Conservation (phyloP, 1,284 basidiomycete species). For the Gymnopus androsaceus region DNA sequence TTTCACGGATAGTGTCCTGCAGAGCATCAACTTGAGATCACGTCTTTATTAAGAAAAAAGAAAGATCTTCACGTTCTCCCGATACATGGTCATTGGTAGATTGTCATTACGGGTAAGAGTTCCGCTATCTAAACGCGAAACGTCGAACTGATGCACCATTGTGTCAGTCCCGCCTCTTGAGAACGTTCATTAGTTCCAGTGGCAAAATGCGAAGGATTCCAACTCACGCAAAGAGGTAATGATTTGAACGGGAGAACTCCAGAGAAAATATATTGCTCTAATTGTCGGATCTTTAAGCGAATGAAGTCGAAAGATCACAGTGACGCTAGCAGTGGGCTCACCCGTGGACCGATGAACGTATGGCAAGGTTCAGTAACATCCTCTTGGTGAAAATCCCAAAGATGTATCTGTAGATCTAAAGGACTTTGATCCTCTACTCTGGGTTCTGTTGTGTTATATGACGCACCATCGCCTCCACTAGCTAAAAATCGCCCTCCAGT, state of each 20-base stretch:
- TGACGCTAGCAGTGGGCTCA: constrained; percentile 27
- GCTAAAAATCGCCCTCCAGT: constrained; percentile 70
- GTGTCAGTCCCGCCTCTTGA: constrained; percentile 67
- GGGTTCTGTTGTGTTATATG: constrained; percentile 5
- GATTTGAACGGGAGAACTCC: constrained; percentile 65
- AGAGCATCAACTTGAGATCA: constrained; percentile 13
- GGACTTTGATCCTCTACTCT: neutral
- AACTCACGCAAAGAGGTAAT: constrained; percentile 60
- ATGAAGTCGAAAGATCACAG: neutral
- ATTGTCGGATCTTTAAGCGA: constrained; percentile 10
- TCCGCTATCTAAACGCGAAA: constrained; percentile 25
- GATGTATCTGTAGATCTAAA: constrained; percentile 57
- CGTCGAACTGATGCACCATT: constrained; percentile 59
- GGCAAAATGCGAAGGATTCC: neutral
- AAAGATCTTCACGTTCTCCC: constrained; percentile 16
- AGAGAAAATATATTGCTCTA: constrained; percentile 70
- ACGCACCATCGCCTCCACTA: constrained; percentile 74
- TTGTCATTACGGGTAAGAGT: constrained; percentile 2
- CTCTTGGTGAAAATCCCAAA: constrained; percentile 76
- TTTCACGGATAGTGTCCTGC: constrained; percentile 63
- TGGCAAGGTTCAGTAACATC: constrained; percentile 48
- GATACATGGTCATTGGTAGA: constrained; percentile 12
- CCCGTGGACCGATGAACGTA: constrained; percentile 52
- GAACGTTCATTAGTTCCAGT: neutral
- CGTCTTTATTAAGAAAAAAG: constrained; percentile 17